Evolutionary conservation across 1,284 basidiomycete genomes (phyloP).

Genomic region (Leucoagaricus sp.): DNA sequence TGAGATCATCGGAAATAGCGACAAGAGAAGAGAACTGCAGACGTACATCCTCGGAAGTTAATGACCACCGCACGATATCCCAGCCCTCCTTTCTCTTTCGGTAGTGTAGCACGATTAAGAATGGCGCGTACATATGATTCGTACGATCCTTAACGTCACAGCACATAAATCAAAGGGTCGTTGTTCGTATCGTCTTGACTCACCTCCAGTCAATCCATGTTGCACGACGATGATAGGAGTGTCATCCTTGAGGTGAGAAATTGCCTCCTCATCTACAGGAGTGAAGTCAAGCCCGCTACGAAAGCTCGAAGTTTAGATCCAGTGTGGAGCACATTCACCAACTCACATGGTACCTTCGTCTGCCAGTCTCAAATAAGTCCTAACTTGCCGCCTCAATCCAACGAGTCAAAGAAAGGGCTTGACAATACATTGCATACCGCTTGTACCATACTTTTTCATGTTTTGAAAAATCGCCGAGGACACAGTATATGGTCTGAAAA

Average conservation of each 20-base stretch:
- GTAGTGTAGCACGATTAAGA: conserved; percentile 68
- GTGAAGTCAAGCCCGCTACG: conserved; percentile 75
- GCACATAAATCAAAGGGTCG: conserved; percentile 1
- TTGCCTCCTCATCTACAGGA: conserved; percentile 48
- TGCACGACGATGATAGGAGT: conserved; percentile 83
- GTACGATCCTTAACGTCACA: conserved; percentile 63
- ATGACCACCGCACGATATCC: conserved; percentile 89
- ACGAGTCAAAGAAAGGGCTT: too few relatives aligned
- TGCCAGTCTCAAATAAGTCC: conserved; percentile 39
- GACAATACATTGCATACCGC: conserved; percentile 45
- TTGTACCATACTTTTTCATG: conserved; percentile 73
- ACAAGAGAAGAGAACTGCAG: conserved; percentile 7
- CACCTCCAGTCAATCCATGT: conserved; percentile 88
- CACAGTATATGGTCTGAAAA: conserved; percentile 72
- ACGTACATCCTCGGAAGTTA: conserved; percentile 88
- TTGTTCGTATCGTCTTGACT: conserved; percentile 13
- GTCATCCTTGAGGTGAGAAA: conserved; percentile 32
- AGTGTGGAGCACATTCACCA: background rate
- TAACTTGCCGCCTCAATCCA: conserved; percentile 18
- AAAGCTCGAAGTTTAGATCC: background rate
- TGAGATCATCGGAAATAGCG: conserved; percentile 1
- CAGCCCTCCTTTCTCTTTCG: conserved; percentile 74
- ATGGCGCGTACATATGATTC: conserved; percentile 89
- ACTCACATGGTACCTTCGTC: conserved; percentile 52
- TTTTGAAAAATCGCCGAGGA: conserved; percentile 71